Base-by-base conservation (phyloP, 1,284 basidiomycete species). In the Sutorius eximius region DNA sequence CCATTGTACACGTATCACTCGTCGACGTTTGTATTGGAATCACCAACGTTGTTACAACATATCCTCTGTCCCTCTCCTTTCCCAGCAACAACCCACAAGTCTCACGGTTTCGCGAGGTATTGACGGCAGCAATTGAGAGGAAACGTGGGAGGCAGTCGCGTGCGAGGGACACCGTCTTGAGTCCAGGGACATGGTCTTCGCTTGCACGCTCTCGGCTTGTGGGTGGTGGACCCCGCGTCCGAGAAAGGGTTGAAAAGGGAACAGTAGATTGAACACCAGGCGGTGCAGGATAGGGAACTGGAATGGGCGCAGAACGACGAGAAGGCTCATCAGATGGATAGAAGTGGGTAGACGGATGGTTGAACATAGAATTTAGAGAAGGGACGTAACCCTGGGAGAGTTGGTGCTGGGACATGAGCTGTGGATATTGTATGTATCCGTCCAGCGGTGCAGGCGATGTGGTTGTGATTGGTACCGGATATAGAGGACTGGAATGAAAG, bases 1-100 rank as follows among this genome's bases (percentile, higher is more conserved):
- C 86, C 85, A 93, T 95, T 44, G 86, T 85, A 73, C 93, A 95
- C 34, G 89, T 92, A 74, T 95, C 90, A 57, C 86, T 83, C 58
- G 91, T 93, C 52, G 89, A 86, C 57, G 85, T 83, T 67, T 95
- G 93, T 69, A 83, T 86, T 12, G 93, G 93, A 24, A 95, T 84
- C 59, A 93, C 70, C 62, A 95, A 69, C 49, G 87, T 89, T 51
- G 87, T 86, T 10, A 95, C 87, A 1, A 82, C 72, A 62, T 75
- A 91, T 65, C 82, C 85, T 60, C 72, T 72, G 16, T 82, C 82
- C 33, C 74, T 72, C 54, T 77, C 75, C 64, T 72, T 79, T 13
- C 86, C 86, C 9, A 89, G 71, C 42, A 89, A 66, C 41, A 89
- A 58, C 6, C 83, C 86, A 60, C 86, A 87, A 5, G 87, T 87